These are phyloP conservation scores for Camelina neglecta DNA, from an alignment of 345 rosid species.

Conservation along the genomic window DNA sequence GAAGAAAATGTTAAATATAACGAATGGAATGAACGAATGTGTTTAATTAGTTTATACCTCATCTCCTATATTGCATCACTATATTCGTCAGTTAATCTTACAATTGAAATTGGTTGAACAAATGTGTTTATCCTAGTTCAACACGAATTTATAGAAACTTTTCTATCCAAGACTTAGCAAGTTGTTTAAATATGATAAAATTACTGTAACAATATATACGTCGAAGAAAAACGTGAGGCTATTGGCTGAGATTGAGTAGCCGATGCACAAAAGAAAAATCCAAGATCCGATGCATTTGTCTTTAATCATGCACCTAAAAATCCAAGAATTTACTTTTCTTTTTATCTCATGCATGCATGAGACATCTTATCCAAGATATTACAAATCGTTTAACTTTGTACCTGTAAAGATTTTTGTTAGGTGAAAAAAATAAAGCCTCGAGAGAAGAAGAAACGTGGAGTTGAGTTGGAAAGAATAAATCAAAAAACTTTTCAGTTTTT, in stretches of 20 bases:
- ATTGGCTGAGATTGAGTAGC: constrained; percentile 20
- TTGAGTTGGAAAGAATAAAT: constrained; percentile 39
- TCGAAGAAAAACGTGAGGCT: not conserved
- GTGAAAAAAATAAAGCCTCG: constrained; percentile 27
- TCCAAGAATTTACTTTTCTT: constrained; percentile 24
- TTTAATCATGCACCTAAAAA: constrained; percentile 20
- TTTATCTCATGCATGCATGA: constrained; percentile 28
- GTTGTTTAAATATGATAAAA: not conserved
- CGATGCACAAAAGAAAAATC: not conserved
- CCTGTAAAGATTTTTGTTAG: constrained; percentile 31
- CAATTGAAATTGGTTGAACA: not conserved
- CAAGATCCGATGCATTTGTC: constrained; percentile 11
- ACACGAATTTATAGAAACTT: not conserved
- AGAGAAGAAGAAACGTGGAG: constrained; percentile 33
- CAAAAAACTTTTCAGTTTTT: constrained; percentile 6
- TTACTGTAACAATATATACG: not conserved
- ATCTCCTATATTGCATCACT: not conserved
- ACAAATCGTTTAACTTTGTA: constrained; percentile 20
- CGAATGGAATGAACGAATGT: no score
- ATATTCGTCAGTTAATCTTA: not conserved
- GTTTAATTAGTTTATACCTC: no score
- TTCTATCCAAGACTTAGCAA: not conserved
- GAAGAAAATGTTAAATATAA: not conserved
- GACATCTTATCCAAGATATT: constrained; percentile 31
- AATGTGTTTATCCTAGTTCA: not conserved